phyloP scores from a whole-genome alignment of 306 rosid genomes.

The Rosa persica region DNA sequence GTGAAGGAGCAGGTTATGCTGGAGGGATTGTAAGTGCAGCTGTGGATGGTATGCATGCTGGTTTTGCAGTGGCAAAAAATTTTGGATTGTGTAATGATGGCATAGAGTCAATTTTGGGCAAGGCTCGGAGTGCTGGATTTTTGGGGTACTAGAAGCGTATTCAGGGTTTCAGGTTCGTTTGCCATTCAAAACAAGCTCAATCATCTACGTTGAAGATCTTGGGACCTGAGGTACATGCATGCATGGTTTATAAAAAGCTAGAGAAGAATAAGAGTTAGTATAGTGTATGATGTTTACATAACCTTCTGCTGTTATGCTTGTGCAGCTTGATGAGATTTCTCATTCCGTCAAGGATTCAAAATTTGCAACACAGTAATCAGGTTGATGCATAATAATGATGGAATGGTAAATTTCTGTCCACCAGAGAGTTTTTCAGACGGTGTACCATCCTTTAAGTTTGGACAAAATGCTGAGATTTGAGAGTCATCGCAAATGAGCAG shows the following conservation, averaged over 20 bases:
- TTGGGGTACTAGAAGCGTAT: conserved; percentile 57
- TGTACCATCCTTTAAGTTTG: not conserved
- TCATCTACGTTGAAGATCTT: conserved; percentile 12
- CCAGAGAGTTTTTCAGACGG: not conserved
- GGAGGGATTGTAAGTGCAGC: conserved; percentile 98
- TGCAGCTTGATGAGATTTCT: conserved; percentile 19
- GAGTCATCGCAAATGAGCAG: not conserved
- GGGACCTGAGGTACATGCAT: conserved; percentile 20
- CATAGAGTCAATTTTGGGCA: conserved; percentile 73
- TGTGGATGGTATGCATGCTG: conserved; percentile 90
- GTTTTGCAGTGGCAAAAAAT: conserved; percentile 75
- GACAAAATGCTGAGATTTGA: not conserved
- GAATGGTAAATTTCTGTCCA: not conserved
- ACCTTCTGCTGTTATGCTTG: conserved; percentile 1
- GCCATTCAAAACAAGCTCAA: conserved; percentile 13
- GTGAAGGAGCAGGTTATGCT: conserved; percentile 99
- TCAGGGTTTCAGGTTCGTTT: conserved; percentile 21
- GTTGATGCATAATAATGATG: not conserved
- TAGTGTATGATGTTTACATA: not conserved
- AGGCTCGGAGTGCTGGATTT: conserved; percentile 59
- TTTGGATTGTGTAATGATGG: conserved; percentile 54
- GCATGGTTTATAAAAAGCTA: not conserved
- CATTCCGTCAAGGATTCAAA: not conserved
- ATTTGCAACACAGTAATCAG: not conserved
- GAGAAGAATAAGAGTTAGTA: not conserved